Evolutionary conservation across 2,329 filamentous ascomycete species (phyloP), one percentile per base, ranked within the genome.

Genomic region (Aspergillus sp.): DNA sequence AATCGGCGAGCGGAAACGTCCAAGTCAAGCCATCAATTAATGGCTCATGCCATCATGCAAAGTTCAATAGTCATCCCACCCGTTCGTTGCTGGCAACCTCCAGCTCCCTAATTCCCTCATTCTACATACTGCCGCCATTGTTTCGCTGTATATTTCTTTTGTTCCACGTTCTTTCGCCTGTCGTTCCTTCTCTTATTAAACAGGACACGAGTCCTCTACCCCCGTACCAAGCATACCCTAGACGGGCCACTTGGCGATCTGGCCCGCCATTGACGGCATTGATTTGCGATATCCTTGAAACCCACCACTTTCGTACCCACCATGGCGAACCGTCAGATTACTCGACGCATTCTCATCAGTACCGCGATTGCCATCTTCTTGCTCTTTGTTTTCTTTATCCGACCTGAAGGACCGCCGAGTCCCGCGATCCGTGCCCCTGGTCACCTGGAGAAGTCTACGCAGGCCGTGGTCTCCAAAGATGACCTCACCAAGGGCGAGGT

Each of bases 401-500:
- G 71, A 36, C 75, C 74, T 10, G 68, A 75, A 56, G 73, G 72
- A 5, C 76, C 75, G 8, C 67, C 72, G 25, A 77, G 74, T 57
- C 77, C 77, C 13, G 72, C 73, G 2, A 62, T 73, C 23, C 76
- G 77, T 50, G 76, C 77, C 8, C 77, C 77, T 1, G 77, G 77
- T 30, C 77, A 79, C 48, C 69, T 79, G 54, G 67, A 71, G 41
- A 72, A 77, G 61, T 60, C 70, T 13, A 53, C 68, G 13, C 63
- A 67, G 27, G 60, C 70, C 36, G 61, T 64, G 19, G 54, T 68
- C 21, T 66, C 73, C 27, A 68, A 72, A 39, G 71, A 76, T 58
- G 73, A 76, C 41, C 70, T 77, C 50, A 66, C 79, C 41, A 77
- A 78, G 59, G 80, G 81, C 23, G 73, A 70, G 25, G 74, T 77